Conservation (phyloP, 1,139 yeast species). For the Zygosaccharomyces sapae region DNA sequence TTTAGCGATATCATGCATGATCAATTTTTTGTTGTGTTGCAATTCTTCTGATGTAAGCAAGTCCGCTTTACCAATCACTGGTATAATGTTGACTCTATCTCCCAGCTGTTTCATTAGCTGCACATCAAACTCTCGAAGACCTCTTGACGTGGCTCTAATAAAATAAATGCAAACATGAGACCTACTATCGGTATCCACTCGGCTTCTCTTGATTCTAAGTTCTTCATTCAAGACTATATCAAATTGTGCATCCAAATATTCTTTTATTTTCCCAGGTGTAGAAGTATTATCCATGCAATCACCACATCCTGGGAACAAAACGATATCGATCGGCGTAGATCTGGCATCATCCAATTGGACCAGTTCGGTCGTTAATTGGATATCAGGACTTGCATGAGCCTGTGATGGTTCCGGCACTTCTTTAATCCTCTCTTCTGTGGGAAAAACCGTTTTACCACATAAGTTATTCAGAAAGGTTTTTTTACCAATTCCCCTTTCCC, state of each 20-base stretch:
- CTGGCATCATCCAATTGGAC: conserved; percentile 39
- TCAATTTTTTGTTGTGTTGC: conserved; percentile 41
- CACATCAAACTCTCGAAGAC: conserved; percentile 46
- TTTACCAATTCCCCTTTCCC: conserved; percentile 60
- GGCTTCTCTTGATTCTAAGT: conserved; percentile 53
- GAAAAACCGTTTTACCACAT: conserved; percentile 39
- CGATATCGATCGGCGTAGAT: conserved; percentile 42
- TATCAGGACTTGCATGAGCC: conserved; percentile 30
- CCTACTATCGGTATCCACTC: conserved; percentile 52
- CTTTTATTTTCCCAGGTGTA: conserved; percentile 42
- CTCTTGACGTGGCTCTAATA: conserved; percentile 54
- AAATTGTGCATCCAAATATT: conserved; percentile 54
- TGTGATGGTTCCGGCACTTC: conserved; percentile 19
- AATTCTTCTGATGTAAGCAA: conserved; percentile 49
- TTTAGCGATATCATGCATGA: conserved; percentile 44
- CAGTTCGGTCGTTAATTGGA: conserved; percentile 27
- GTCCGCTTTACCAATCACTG: conserved; percentile 57
- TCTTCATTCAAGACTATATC: conserved; percentile 56
- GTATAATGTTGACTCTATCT: conserved; percentile 52
- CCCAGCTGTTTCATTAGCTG: conserved; percentile 49
- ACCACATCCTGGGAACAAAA: conserved; percentile 47
- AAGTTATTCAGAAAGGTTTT: conserved; percentile 60
- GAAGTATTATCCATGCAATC: conserved; percentile 38
- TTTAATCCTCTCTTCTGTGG: conserved; percentile 8
- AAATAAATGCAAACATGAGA: conserved; percentile 63